Conservation (phyloP, 306 rosid species). For the Alnus rubra region DNA sequence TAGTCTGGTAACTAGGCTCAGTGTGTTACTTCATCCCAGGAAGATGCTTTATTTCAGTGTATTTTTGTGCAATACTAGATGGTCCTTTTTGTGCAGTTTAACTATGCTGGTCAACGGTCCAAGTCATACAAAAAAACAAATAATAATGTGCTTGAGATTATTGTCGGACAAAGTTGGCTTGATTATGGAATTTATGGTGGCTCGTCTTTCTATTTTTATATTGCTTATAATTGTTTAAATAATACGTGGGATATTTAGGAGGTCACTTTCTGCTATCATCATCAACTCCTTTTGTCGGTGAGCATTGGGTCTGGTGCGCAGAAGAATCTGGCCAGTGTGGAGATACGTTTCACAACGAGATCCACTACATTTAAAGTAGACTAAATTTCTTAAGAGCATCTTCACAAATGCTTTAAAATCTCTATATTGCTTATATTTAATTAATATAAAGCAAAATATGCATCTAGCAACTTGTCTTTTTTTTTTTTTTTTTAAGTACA, state of each 20-base stretch:
- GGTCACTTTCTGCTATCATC: not conserved
- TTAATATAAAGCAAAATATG: too few relatives aligned
- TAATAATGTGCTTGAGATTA: not conserved
- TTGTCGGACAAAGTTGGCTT: not conserved
- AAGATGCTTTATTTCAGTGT: not conserved
- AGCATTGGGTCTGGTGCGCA: not conserved
- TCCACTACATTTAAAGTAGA: too few relatives aligned
- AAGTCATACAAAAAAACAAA: not conserved
- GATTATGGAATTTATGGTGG: not conserved
- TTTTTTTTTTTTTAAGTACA: too few relatives aligned
- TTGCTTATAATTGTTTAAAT: not conserved
- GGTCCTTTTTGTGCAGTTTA: not conserved
- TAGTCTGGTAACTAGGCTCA: not conserved
- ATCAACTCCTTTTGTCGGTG: not conserved
- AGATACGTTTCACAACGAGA: too few relatives aligned
- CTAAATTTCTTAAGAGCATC: too few relatives aligned
- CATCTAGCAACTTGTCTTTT: too few relatives aligned
- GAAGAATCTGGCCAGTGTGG: not conserved
- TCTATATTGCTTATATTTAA: too few relatives aligned
- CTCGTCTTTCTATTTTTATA: not conserved
- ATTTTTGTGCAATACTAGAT: too few relatives aligned
- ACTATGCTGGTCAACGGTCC: not conserved
- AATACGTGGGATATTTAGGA: not conserved
- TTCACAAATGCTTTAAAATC: too few relatives aligned
- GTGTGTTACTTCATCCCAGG: not conserved